Evolutionary conservation across 148 eudicot genomes (phyloP).

Genomic region (Dysphania ambrosioides): DNA sequence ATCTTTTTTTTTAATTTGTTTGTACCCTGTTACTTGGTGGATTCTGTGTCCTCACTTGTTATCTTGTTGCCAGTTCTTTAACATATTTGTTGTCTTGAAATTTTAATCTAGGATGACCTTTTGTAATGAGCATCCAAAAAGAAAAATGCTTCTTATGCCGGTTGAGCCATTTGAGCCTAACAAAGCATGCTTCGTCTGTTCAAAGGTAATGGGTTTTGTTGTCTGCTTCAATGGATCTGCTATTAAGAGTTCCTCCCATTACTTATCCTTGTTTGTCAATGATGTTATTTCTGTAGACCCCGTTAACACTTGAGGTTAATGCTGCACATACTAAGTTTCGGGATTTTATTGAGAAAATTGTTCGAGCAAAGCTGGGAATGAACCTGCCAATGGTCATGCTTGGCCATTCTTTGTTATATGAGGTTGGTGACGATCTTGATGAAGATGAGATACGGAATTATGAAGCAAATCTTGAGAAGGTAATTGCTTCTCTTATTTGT

Average conservation of each 20-base stretch:
- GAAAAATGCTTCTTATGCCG: constrained; percentile 96
- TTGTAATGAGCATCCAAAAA: constrained; percentile 75
- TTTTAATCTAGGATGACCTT: constrained; percentile 73
- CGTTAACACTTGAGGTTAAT: constrained; percentile 77
- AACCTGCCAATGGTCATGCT: constrained; percentile 72
- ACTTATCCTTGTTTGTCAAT: constrained; percentile 19
- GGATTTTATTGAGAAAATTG: constrained; percentile 81
- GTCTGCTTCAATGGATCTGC: not conserved
- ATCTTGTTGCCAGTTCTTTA: not conserved
- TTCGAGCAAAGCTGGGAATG: constrained; percentile 86
- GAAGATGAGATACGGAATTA: constrained; percentile 69
- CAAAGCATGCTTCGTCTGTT: constrained; percentile 84
- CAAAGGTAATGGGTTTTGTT: constrained; percentile 47
- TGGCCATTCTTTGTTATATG: constrained; percentile 74
- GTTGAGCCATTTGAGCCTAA: constrained; percentile 91
- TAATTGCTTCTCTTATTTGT: constrained; percentile 21
- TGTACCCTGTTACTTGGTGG: not conserved
- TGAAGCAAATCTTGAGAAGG: constrained; percentile 93
- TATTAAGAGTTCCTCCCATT: not conserved
- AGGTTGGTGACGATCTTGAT: constrained; percentile 97
- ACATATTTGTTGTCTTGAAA: not conserved
- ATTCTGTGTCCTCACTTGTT: not conserved
- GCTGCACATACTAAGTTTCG: constrained; percentile 69
- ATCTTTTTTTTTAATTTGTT: too few relatives aligned
- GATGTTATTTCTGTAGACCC: constrained; percentile 50